Conservation (phyloP, 2,329 filamentous ascomycete genomes). For the Sarocladium oryzae region DNA sequence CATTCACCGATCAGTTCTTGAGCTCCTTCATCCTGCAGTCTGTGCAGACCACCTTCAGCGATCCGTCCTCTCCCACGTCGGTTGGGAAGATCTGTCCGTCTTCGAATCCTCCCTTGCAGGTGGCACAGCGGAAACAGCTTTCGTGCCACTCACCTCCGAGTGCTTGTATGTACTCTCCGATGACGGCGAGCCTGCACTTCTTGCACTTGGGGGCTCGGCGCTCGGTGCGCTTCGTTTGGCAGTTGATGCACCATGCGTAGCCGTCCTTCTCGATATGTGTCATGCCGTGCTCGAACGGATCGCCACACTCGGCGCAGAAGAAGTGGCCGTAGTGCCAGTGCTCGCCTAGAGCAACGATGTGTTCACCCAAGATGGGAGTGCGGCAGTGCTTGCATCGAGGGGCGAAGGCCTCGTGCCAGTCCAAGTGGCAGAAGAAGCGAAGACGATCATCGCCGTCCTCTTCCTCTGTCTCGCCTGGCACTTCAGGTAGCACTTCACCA, state of each 20-base stretch:
- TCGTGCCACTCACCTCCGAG: conserved; percentile 92
- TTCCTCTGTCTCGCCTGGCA: conserved; percentile 55
- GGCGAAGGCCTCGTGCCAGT: conserved; percentile 92
- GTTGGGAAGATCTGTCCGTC: conserved; percentile 61
- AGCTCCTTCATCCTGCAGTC: conserved; percentile 52
- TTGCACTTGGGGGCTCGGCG: conserved; percentile 82
- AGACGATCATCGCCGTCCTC: conserved; percentile 68
- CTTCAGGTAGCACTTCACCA: conserved; percentile 54
- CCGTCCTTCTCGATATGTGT: conserved; percentile 89
- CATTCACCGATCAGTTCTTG: conserved; percentile 36
- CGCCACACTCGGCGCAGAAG: conserved; percentile 97
- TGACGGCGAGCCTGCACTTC: conserved; percentile 76
- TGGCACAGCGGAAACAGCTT: conserved; percentile 76
- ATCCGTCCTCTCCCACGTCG: conserved; percentile 36
- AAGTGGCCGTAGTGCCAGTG: conserved; percentile 98
- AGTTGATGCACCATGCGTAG: conserved; percentile 92
- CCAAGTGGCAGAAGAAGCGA: conserved; percentile 95
- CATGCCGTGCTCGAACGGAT: conserved; percentile 73
- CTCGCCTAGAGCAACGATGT: conserved; percentile 86
- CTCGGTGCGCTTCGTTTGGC: conserved; percentile 87
- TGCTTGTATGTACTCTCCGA: conserved; percentile 84
- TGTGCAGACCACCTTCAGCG: conserved; percentile 51
- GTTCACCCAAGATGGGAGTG: conserved; percentile 92
- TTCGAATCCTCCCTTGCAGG: conserved; percentile 53
- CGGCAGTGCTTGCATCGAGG: conserved; percentile 93